Percentiles rank a stretch among this genome's conserved stretches.
Evolutionary conservation across 73 alveolate species (phyloP).

Genomic region (Paramecium sexaurelia): DNA sequence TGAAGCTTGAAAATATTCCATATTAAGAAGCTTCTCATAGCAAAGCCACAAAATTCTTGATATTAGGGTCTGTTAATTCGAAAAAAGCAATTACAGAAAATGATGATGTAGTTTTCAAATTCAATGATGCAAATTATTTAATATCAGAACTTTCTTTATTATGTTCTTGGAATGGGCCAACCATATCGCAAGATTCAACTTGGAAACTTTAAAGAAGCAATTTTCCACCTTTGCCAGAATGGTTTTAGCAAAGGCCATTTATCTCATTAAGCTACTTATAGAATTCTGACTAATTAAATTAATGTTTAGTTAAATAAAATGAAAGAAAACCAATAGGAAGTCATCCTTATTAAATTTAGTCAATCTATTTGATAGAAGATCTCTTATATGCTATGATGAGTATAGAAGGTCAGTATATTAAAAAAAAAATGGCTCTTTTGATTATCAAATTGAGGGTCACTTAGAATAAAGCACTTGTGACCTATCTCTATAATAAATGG

Average conservation of each 20-base stretch:
- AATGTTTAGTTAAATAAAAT: constrained; percentile 70
- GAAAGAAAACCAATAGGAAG: constrained; percentile 89
- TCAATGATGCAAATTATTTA: constrained; percentile 73
- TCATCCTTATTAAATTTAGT: constrained; percentile 81
- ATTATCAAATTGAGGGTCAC: constrained; percentile 87
- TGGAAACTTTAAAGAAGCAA: constrained; percentile 88
- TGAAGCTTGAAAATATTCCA: constrained; percentile 18
- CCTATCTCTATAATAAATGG: constrained; percentile 86
- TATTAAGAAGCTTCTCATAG: constrained; percentile 1
- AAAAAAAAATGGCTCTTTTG: constrained; percentile 72
- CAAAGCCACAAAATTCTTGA: constrained; percentile 35
- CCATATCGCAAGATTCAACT: constrained; percentile 84
- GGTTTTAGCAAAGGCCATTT: constrained; percentile 87
- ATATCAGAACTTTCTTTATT: constrained; percentile 71
- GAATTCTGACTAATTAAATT: neutral
- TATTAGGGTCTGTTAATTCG: neutral
- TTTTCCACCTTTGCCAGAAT: constrained; percentile 92
- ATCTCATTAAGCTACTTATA: neutral
- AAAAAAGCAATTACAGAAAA: constrained; percentile 60
- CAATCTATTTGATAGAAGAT: constrained; percentile 92
- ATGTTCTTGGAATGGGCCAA: constrained; percentile 85
- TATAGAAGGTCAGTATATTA: constrained; percentile 93
- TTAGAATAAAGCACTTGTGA: constrained; percentile 94
- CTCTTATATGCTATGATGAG: constrained; percentile 90
- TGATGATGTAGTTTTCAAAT: constrained; percentile 76